Evolutionary conservation across 306 rosid species (phyloP), one percentile per base, ranked within the genome.

Genomic region (Trichosanthes truncata): DNA sequence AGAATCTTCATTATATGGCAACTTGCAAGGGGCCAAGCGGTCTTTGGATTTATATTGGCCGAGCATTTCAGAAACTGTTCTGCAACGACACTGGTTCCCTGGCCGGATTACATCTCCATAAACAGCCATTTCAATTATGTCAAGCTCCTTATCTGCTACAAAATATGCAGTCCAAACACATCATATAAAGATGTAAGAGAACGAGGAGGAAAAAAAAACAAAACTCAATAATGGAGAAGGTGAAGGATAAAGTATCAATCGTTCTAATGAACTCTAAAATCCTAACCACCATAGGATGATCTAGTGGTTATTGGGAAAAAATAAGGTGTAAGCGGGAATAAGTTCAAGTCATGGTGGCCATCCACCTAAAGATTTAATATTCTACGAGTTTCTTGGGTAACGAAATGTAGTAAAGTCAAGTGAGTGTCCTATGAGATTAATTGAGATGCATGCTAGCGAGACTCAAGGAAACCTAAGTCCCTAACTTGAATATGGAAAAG

Each of bases 61-160:
- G 29, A 95, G 99, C 92, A 89, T 84, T 84, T 95, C 97, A 15
- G 96, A 97, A 60, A 91, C 84, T 12, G 97, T 92, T 85, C 89
- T 87, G 87, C 97, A 93, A 20, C 97, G 89, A 82, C 99, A 95
- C 75, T 93, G 88, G 78, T 90, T 93, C 82, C 97, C 99, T 46
- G 97, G 97, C 53, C 99, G 85, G 74, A 89, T 55, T 76, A 93
- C 99, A 71, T 95, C 97, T 1, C 99, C 99, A n/a, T 92, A 93
- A 55, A 95, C 96, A 59, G 97, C 99, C 99, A 95, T 95, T 87
- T 95, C 98, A 41, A 95, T 90, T 78, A 95, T 78, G 83, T 93
- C 98, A 0, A 95, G 96, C 86, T 91, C 98, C 90, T 87, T 95
- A 63, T 95, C 97, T 95, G 91, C 79, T 78, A 79, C 25, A 3